These are phyloP conservation scores for Skeletonema grethae DNA, from an alignment of 108 stramenopile species.

Conservation along the genomic window DNA sequence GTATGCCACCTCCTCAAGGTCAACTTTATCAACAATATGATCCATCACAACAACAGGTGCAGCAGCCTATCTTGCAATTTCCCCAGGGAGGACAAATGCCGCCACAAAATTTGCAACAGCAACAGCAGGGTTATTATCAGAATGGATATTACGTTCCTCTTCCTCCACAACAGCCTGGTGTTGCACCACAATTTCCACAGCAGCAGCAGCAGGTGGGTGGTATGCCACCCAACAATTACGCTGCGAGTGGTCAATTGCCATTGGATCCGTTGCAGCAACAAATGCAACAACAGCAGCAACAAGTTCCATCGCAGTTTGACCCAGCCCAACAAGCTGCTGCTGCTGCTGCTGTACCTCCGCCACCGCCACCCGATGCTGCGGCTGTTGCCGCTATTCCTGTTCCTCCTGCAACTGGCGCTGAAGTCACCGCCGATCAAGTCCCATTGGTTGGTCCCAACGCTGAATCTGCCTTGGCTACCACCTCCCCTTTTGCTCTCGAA, in stretches of 20 bases:
- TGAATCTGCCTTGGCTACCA: not conserved
- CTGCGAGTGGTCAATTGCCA: slow-evolving; percentile 5
- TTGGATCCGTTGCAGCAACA: slow-evolving; percentile 8
- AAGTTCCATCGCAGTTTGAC: not conserved
- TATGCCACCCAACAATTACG: not conserved
- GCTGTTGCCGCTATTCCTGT: not conserved
- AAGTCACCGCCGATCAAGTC: slow-evolving; percentile 5
- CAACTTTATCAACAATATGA: slow-evolving; percentile 1
- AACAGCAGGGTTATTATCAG: not conserved
- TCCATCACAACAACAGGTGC: slow-evolving; percentile 3
- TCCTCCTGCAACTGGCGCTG: slow-evolving; percentile 6
- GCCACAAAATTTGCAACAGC: not conserved
- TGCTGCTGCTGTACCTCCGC: not conserved
- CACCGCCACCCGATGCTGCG: not conserved
- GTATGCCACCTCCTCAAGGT: not conserved
- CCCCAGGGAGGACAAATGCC: slow-evolving; percentile 8
- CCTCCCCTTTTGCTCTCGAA: slow-evolving; percentile 5
- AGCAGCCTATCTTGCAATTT: not conserved
- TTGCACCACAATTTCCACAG: not conserved
- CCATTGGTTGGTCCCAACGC: slow-evolving; percentile 11
- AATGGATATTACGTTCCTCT: slow-evolving; percentile 5
- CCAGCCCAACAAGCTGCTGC: not conserved
- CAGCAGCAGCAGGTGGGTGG: not conserved
- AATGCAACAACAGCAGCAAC: slow-evolving; percentile 11
- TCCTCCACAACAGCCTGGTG: not conserved